Conservation (phyloP, 345 rosid species). For the Linum tenue region DNA sequence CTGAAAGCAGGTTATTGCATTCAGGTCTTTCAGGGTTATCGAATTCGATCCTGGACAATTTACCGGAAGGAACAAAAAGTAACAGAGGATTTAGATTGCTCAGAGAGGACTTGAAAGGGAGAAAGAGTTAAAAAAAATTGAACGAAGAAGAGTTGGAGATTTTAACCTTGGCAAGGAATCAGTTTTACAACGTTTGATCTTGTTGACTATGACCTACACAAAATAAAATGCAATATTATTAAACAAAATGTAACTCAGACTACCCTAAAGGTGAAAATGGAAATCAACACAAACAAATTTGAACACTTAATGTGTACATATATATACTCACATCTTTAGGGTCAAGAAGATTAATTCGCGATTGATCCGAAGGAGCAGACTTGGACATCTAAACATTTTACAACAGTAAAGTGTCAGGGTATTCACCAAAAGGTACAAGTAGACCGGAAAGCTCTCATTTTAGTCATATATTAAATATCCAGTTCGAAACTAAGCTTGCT, state of each 20-base stretch:
- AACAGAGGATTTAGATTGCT: not conserved
- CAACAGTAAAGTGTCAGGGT: slow-evolving; percentile 11
- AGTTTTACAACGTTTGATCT: slow-evolving; percentile 90
- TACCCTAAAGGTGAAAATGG: not conserved
- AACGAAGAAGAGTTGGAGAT: slow-evolving; percentile 9
- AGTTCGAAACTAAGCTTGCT: not conserved
- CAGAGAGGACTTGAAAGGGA: not conserved
- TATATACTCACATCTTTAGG: slow-evolving; percentile 67
- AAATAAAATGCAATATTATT: not conserved
- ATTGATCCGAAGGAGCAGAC: slow-evolving; percentile 88
- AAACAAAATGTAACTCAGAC: not conserved
- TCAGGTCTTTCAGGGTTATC: slow-evolving; percentile 91
- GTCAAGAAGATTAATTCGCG: slow-evolving; percentile 92
- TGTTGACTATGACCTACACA: slow-evolving; percentile 63
- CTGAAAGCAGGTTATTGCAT: slow-evolving; percentile 82
- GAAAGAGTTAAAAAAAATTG: not conserved
- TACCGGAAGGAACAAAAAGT: slow-evolving; percentile 11
- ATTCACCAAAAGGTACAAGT: not conserved
- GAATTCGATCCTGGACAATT: slow-evolving; percentile 56
- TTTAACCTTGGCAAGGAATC: slow-evolving; percentile 63
- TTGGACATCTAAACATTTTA: slow-evolving; percentile 77
- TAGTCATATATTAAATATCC: not conserved
- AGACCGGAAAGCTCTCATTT: not conserved
- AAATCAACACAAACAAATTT: not conserved
- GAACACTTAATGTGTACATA: not conserved